Conservation (phyloP, 2,329 filamentous ascomycete genomes). For the Arthroderma uncinatum region DNA sequence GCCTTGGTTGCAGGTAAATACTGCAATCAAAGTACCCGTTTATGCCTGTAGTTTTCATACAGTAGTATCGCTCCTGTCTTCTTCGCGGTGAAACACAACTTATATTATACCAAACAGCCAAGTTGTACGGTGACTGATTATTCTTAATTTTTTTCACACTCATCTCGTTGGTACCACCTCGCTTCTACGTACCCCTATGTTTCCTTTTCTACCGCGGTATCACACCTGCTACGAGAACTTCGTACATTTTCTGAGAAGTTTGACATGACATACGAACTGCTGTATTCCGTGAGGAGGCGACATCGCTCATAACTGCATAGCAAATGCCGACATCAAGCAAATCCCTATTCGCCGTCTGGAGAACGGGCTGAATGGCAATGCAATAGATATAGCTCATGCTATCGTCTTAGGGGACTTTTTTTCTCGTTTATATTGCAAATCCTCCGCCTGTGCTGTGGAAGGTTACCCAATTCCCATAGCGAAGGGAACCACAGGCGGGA, state of each 20-base stretch:
- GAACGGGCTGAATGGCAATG: not conserved
- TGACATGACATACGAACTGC: not conserved
- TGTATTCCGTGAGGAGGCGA: not conserved
- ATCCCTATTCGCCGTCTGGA: not conserved
- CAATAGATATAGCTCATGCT: not conserved
- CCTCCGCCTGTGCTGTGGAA: not conserved
- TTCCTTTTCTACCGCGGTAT: not conserved
- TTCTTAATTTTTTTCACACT: not conserved
- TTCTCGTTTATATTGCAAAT: not conserved
- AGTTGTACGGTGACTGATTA: not conserved
- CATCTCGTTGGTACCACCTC: not conserved
- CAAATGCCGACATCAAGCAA: not conserved
- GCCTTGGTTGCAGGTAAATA: not conserved
- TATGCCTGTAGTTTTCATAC: not conserved
- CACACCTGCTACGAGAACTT: not conserved
- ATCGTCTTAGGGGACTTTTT: not conserved
- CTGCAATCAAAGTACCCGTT: not conserved
- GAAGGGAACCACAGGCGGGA: not conserved
- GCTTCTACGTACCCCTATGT: not conserved
- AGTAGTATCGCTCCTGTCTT: not conserved
- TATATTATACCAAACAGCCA: not conserved
- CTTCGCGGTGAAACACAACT: not conserved
- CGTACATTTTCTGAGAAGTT: not conserved
- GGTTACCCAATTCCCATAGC: not conserved
- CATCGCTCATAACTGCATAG: too few species aligned